A percentile compares a stretch with the other conserved stretches of the same genome.
phyloP scores from a whole-genome alignment of 495 filamentous ascomycete species.

The Aspergillus indologenus region DNA sequence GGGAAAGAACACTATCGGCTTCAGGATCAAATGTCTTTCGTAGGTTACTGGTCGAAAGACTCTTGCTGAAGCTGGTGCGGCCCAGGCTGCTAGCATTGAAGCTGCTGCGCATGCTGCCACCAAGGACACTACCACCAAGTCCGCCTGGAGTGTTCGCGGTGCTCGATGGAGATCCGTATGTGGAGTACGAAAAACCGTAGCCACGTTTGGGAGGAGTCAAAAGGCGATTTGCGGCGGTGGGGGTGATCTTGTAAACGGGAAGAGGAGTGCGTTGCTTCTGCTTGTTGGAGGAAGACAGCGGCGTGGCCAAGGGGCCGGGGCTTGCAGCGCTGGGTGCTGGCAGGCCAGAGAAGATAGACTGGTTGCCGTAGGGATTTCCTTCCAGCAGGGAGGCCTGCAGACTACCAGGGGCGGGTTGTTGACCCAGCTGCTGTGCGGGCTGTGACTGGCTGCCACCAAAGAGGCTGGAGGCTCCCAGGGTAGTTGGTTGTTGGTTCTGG shows the following conservation, averaged over 20 bases:
- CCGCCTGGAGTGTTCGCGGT: conserved; percentile 66
- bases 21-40: conserved; percentile 61
- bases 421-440: conserved; percentile 44
- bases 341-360: conserved; percentile 72
- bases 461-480: conserved; percentile 52
- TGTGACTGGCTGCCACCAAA: conserved; percentile 61
- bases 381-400: conserved; percentile 75
- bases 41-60: conserved; percentile 64
- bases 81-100: conserved; percentile 53
- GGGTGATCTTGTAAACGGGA: conserved; percentile 86
- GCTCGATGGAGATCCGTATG: conserved; percentile 77
- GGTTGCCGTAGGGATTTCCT: conserved; percentile 74
- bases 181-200: conserved; percentile 87
- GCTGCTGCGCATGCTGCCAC: conserved; percentile 44
- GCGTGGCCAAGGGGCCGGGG: conserved; percentile 82
- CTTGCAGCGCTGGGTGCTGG: conserved; percentile 59
- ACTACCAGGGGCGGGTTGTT: conserved; percentile 55
- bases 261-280: conserved; percentile 71
- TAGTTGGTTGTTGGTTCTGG: conserved; percentile 54
- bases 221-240: conserved; percentile 69
- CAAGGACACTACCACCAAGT: conserved; percentile 63
- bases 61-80: conserved; percentile 59
- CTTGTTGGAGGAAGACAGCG: conserved; percentile 69
- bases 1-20: conserved; percentile 78
- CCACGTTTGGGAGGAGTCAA: conserved; percentile 78